These are phyloP conservation scores for Acmispon strigosus DNA, from an alignment of 306 rosid species.

Conservation along the genomic window DNA sequence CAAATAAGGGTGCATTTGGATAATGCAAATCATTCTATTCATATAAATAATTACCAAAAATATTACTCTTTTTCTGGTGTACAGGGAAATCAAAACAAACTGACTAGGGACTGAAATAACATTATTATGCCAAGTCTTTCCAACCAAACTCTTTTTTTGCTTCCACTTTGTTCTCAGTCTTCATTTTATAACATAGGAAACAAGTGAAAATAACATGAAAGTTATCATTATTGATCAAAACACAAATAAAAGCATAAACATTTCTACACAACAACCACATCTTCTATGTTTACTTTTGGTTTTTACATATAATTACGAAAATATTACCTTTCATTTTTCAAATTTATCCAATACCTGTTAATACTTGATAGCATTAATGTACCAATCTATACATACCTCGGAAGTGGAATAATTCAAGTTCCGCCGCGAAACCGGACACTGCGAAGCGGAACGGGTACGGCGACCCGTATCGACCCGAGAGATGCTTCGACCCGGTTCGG, in stretches of 20 bases:
- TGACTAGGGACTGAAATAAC: too few relatives aligned
- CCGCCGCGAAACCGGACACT: conserved; percentile 43
- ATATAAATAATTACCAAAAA: background rate
- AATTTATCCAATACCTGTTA: too few relatives aligned
- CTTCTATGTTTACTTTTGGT: too few relatives aligned
- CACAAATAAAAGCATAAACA: background rate
- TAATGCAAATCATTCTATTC: background rate
- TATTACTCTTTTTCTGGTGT: background rate
- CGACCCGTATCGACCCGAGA: conserved; percentile 42
- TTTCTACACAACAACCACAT: background rate
- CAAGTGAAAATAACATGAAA: background rate
- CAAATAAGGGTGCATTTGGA: background rate
- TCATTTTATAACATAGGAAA: background rate
- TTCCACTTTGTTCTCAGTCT: background rate
- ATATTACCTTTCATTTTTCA: too few relatives aligned
- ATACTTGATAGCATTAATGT: background rate
- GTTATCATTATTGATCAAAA: background rate
- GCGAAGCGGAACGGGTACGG: conserved; percentile 61
- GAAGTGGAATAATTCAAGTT: conserved; percentile 35
- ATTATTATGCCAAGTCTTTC: too few relatives aligned
- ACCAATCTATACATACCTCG: conserved; percentile 36
- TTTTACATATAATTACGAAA: too few relatives aligned
- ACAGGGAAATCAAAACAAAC: too few relatives aligned
- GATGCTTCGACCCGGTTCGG: conserved; percentile 31
- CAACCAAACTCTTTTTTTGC: background rate